phyloP scores from a whole-genome alignment of 805 yeast genomes.

The Saccharomyces jurei region DNA sequence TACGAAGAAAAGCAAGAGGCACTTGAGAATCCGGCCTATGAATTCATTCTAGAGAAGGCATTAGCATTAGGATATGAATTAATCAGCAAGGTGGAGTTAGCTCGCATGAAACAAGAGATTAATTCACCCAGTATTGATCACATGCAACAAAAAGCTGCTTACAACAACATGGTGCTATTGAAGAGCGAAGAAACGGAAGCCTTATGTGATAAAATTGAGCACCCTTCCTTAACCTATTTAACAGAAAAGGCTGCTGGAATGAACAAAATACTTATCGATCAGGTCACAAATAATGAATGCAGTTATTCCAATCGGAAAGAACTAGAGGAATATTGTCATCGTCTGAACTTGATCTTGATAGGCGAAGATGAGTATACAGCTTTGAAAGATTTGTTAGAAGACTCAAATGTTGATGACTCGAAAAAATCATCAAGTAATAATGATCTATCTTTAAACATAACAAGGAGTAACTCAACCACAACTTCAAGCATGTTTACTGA shows the following conservation, averaged over 20 bases:
- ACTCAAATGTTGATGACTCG: conserved; percentile 2
- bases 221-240: conserved; percentile 9
- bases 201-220: conserved; percentile 2
- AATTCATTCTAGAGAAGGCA: conserved; percentile 31
- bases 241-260: background rate
- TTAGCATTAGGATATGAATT: conserved; percentile 13
- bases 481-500: background rate
- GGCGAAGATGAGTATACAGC: conserved; percentile 1
- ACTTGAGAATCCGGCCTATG: conserved; percentile 22
- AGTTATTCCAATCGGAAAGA: background rate
- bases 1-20: background rate
- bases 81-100: conserved; percentile 6
- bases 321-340: background rate
- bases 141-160: conserved; percentile 8
- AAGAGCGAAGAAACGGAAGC: conserved; percentile 1
- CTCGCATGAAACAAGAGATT: conserved; percentile 1
- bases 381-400: background rate
- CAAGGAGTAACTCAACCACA: background rate
- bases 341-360: conserved; percentile 1
- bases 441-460: conserved; percentile 13
- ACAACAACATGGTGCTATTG: background rate
- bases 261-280: background rate
- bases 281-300: background rate
- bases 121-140: conserved; percentile 6
- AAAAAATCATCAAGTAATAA: background rate